Base-by-base conservation (phyloP, 164 flowering plant species). In the Euptelea pleiosperma region DNA sequence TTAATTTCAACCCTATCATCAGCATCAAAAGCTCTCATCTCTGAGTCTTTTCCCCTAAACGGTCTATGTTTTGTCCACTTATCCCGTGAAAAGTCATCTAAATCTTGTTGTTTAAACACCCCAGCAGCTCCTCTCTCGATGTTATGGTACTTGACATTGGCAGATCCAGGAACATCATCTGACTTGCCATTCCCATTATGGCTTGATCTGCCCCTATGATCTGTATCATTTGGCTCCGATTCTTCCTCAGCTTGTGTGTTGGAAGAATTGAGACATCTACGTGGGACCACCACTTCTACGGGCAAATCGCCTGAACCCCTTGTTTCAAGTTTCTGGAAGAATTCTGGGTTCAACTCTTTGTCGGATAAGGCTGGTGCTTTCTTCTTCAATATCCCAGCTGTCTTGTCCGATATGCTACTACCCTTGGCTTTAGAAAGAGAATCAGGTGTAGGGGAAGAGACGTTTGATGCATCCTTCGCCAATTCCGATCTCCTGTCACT, bases 201-300 rank as follows among this genome's bases (percentile, higher is more conserved):
- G 67, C 39, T 72, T 47, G 71, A 61, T 49, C 63, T 71, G 62
- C 61, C 73, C 55, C 61, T 57, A 43, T 66, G 25, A 60, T 74
- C 79, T n/a, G 59, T 63, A 52, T 65, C 67, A 59, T 62, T 79
- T 60, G 63, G 57, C 57, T 73, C 82, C 42, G 76, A 57, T 65
- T 73, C 81, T 54, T 74, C 89, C 37, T 77, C 86, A 60, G 58
- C 72, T 49, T 74, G 81, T 24, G 71, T 35, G 53, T 79, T 83
- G 43, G 88, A 74, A 55, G 81, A 72, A 61, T 74, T 71, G 15
- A 63, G 77, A 69, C 67, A 68, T 58, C 80, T 68, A 18, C 84
- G 91, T 31, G 97, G 87, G 51, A 93, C 82, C 60, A 88, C 77
- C 39, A 93, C 92, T 70, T 93, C 98, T 14, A 92, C 98, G 34